These are phyloP conservation scores for Hypomyces rosellus DNA, from an alignment of 2,329 filamentous ascomycete genomes.

Conservation along the genomic window DNA sequence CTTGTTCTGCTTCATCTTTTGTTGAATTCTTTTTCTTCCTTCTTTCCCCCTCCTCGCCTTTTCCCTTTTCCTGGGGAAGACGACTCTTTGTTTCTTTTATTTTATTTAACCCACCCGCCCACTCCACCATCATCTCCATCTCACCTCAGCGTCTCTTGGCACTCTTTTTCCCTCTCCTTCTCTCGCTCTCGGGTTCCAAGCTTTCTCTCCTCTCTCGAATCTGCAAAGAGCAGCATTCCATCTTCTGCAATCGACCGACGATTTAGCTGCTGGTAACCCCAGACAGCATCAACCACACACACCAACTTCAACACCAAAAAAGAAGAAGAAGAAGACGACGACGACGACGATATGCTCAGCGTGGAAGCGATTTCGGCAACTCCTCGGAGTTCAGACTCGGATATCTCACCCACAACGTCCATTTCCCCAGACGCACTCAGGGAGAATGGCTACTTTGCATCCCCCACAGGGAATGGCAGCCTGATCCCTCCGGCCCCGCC, in stretches of 20 bases:
- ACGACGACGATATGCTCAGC: background rate
- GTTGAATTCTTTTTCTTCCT: conserved; percentile 1
- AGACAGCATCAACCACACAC: conserved; percentile 2
- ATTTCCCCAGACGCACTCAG: conserved; percentile 13
- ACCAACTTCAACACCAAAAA: background rate
- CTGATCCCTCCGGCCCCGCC: conserved; percentile 6
- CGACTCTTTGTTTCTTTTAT: background rate
- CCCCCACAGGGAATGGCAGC: conserved; percentile 1
- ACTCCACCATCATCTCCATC: no score
- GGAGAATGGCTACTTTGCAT: conserved; percentile 9
- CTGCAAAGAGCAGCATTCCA: background rate
- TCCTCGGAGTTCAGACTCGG: conserved; percentile 32
- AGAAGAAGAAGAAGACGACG: background rate
- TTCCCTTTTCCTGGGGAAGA: background rate
- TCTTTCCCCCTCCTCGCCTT: background rate
- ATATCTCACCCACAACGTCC: conserved; percentile 37
- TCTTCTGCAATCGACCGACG: background rate
- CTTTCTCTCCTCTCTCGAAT: background rate
- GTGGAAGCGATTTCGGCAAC: conserved; percentile 16
- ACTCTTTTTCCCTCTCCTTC: background rate
- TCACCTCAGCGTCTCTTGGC: background rate
- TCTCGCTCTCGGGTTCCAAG: background rate
- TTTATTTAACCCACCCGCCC: background rate
- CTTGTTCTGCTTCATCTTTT: conserved; percentile 10
- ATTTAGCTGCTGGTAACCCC: background rate